Evolutionary conservation across 176 grass and related monocot genomes (phyloP), one percentile per base, ranked within the genome.

Genomic region (Oryza coarctata): DNA sequence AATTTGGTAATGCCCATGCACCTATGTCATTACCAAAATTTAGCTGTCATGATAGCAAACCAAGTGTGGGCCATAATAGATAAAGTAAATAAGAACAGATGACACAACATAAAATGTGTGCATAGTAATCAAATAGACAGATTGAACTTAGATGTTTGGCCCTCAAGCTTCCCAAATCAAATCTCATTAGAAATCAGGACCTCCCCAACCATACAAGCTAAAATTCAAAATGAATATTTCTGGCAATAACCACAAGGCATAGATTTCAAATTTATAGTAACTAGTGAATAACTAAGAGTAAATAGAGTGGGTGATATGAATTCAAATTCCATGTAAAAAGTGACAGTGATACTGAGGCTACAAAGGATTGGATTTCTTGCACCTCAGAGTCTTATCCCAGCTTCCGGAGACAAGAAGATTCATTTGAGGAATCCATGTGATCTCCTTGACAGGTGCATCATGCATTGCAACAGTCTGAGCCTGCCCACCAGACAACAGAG

Each of bases 331-430:
- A 71, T 44, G 40, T 70, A 47, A 68, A 40, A 35, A 33, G 4
- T 33, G 32, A 33, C 3, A 33, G 32, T 33, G 32, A 83, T 58
- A 71, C 8, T 28, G 27, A 36, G 6, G 63, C 39, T 63, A 40
- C 9, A 58, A 58, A 44, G 22, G 45, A 74, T 23, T 63, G 15
- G 4, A n/a, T 29, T 43, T 73, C 31, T 74, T 10, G 20, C 17
- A 89, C 95, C 90, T 94, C 32, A 98, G 28, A 61, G 95, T 94
- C 83, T 98, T 98, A 71, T 98, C 95, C 95, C 90, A 98, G 84
- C 90, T 94, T 63, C 92, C 92, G 3, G 95, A 94, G 13, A 98
- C 92, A 85, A 94, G 84, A 70, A 98, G 92, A 81, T 93, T 98
- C 92, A 98, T 98, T 23, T 98, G 95, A 82, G 90, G 65, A 75